phyloP scores from a whole-genome alignment of 306 rosid species.

The Fragaria nilgerrensis region DNA sequence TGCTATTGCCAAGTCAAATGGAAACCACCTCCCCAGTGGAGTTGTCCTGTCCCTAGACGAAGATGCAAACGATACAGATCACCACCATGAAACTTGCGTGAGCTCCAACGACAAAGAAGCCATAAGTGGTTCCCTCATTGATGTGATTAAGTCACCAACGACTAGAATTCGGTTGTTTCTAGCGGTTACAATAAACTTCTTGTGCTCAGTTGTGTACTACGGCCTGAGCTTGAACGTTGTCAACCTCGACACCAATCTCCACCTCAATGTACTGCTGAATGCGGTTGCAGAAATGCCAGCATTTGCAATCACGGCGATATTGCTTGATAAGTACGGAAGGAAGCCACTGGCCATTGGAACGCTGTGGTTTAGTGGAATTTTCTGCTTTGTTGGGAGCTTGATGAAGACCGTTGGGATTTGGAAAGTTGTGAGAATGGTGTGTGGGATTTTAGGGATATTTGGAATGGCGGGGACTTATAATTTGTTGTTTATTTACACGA shows the following conservation, averaged over 20 bases:
- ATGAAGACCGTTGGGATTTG: constrained; percentile 38
- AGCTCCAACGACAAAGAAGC: constrained; percentile 28
- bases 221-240: constrained; percentile 76
- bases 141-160: constrained; percentile 50
- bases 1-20: constrained; percentile 54
- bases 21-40: constrained; percentile 50
- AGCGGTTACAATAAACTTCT: constrained; percentile 58
- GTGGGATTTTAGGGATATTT: constrained; percentile 77
- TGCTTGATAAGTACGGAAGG: constrained; percentile 59
- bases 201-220: constrained; percentile 69
- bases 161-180: constrained; percentile 62
- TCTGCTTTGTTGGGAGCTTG: constrained; percentile 58
- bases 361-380: constrained; percentile 79
- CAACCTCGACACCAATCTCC: constrained; percentile 66
- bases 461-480: constrained; percentile 95
- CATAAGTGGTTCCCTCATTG: constrained; percentile 54
- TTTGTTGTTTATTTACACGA: constrained; percentile 65
- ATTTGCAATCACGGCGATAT: constrained; percentile 56
- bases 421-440: constrained; percentile 55
- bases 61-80: constrained; percentile 26
- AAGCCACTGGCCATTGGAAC: constrained; percentile 68
- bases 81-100: constrained; percentile 2
- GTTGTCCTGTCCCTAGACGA: constrained; percentile 56
- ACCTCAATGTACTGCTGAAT: constrained; percentile 62
- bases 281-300: constrained; percentile 94